phyloP scores from a whole-genome alignment of 2,329 filamentous ascomycete genomes.

The Lizonia empirigonia region DNA sequence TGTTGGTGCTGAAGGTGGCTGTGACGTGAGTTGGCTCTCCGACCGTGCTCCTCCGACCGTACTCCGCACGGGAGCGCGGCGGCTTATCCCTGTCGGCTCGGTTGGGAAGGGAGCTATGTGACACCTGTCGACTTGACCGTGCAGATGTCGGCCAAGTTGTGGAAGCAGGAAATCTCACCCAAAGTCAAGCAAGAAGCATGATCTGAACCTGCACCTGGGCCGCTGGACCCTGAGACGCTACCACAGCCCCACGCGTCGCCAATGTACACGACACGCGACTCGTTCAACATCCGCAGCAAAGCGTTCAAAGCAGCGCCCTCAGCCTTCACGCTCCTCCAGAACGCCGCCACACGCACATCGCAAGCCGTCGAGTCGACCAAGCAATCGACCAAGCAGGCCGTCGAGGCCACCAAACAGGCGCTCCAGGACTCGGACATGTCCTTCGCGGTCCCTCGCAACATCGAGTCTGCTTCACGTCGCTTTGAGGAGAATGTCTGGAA shows the following conservation, averaged over 20 bases:
- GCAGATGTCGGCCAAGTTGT: not conserved
- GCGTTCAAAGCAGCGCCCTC: constrained; percentile 35
- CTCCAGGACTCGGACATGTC: constrained; percentile 49
- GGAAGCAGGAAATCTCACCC: too few species aligned
- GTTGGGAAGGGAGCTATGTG: constrained; percentile 25
- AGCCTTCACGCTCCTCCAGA: constrained; percentile 40
- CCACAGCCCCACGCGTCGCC: constrained; percentile 9
- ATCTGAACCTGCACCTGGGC: not conserved
- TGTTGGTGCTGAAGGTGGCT: constrained; percentile 12
- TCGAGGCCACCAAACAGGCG: constrained; percentile 40
- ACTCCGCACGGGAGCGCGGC: constrained; percentile 4
- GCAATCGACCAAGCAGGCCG: constrained; percentile 37
- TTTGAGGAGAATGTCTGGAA: constrained; percentile 52
- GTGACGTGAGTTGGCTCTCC: not conserved
- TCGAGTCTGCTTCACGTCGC: constrained; percentile 49
- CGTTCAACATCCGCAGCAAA: constrained; percentile 52
- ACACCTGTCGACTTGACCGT: constrained; percentile 25
- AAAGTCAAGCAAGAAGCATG: too few species aligned
- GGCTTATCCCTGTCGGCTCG: constrained; percentile 26
- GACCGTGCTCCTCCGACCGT: constrained; percentile 9
- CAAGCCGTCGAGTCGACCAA: constrained; percentile 24
- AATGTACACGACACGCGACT: constrained; percentile 54
- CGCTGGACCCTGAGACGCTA: constrained; percentile 16
- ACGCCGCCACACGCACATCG: constrained; percentile 35
- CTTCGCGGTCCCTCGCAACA: constrained; percentile 51